Conservation (phyloP, 1,284 basidiomycete species). For the Trichosporon ovoides region DNA sequence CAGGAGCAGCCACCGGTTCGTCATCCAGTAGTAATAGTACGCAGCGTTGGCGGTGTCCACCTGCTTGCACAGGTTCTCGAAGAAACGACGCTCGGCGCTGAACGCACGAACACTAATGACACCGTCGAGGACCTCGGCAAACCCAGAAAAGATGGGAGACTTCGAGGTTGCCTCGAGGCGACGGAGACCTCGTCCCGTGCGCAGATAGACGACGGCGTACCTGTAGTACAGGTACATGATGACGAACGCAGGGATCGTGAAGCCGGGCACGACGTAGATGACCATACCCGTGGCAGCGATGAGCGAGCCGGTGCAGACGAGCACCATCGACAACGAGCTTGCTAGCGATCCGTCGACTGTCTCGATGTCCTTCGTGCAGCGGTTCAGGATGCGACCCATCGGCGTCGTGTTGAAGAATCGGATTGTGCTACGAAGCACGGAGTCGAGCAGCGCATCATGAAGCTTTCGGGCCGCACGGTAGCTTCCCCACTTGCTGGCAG, state of each 20-base stretch:
- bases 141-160: constrained; percentile 56
- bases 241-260: constrained; percentile 64
- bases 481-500: constrained; percentile 48
- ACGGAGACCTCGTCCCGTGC: constrained; percentile 68
- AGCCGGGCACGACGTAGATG: constrained; percentile 65
- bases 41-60: constrained; percentile 60
- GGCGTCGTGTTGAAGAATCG: constrained; percentile 48
- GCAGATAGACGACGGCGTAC: constrained; percentile 62
- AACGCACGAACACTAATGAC: constrained; percentile 85
- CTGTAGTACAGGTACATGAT: constrained; percentile 59
- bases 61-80: constrained; percentile 62
- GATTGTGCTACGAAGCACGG: constrained; percentile 37
- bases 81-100: constrained; percentile 72
- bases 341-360: constrained; percentile 68
- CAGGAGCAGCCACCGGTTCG: constrained; percentile 48
- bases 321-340: constrained; percentile 64
- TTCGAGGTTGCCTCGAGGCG: constrained; percentile 59
- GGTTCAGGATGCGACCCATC: constrained; percentile 63
- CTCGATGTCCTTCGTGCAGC: constrained; percentile 74
- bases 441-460: constrained; percentile 40
- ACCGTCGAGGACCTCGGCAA: constrained; percentile 69
- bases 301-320: constrained; percentile 66
- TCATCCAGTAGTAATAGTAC: constrained; percentile 47
- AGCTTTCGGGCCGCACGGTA: constrained; percentile 53
- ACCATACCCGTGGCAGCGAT: constrained; percentile 57